Percentiles rank a stretch among this genome's conserved stretches.
Evolutionary conservation across 441 rosid genomes (phyloP).

Genomic region (Kokia cookei): DNA sequence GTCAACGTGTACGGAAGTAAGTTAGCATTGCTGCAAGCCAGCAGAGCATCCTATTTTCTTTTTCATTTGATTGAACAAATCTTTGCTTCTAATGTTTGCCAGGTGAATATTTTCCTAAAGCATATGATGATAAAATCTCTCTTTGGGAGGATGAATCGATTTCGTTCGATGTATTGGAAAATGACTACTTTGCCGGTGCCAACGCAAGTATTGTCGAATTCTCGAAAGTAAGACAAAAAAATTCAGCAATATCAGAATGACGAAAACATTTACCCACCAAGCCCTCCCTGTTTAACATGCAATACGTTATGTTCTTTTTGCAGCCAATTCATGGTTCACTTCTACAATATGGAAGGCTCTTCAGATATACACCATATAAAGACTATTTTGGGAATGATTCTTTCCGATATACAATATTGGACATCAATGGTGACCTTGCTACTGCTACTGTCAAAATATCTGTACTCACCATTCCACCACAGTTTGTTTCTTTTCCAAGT

Average conservation of each 20-base stretch:
- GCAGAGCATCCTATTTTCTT: not conserved
- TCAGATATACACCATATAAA: slow-evolving; percentile 75
- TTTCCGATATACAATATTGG: slow-evolving; percentile 58
- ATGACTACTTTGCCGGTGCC: slow-evolving; percentile 66
- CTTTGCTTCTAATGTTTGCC: slow-evolving; percentile 15
- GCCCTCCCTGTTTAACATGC: not conserved
- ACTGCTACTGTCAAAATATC: slow-evolving; percentile 49
- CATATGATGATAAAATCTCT: slow-evolving; percentile 50
- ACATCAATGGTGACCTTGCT: slow-evolving; percentile 60
- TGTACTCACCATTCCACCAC: slow-evolving; percentile 74
- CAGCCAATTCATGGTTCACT: slow-evolving; percentile 87
- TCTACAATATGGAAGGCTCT: slow-evolving; percentile 48
- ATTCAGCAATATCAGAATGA: not conserved
- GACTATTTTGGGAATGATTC: slow-evolving; percentile 71
- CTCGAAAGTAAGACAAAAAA: slow-evolving; percentile 43
- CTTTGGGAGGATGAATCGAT: slow-evolving; percentile 88
- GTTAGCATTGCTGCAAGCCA: slow-evolving; percentile 12
- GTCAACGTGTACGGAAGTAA: slow-evolving; percentile 66
- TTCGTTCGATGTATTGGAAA: slow-evolving; percentile 57
- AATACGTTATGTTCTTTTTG: slow-evolving; percentile 7
- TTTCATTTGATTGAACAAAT: slow-evolving; percentile 41
- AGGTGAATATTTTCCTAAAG: slow-evolving; percentile 85
- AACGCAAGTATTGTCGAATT: slow-evolving; percentile 50
- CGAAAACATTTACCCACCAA: not conserved
- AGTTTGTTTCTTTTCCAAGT: slow-evolving; percentile 56